A percentile compares a stretch with the other conserved stretches of the same genome.
phyloP scores from a whole-genome alignment of 768 basidiomycete species.

The Agrocybe chaxingu region DNA sequence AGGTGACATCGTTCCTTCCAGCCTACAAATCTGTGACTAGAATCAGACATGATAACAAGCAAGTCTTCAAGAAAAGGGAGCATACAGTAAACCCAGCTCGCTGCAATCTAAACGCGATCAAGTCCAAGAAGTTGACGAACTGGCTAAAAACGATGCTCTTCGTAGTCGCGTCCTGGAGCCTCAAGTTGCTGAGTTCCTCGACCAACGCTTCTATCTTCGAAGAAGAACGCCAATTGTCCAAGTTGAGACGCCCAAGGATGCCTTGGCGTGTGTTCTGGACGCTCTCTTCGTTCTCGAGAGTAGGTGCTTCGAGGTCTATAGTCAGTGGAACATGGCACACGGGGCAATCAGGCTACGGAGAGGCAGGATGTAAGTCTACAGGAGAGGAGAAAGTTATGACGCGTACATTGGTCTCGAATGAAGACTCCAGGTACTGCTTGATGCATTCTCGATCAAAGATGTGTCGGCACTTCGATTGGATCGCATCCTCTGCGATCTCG shows the following conservation, averaged over 20 bases:
- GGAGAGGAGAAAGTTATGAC: neutral
- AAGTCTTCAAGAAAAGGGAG: constrained; percentile 4
- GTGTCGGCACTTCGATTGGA: constrained; percentile 89
- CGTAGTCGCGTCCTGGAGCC: constrained; percentile 82
- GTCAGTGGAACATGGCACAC: constrained; percentile 91
- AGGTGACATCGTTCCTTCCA: constrained; percentile 97
- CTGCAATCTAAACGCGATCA: constrained; percentile 91
- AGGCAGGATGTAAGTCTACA: constrained; percentile 1
- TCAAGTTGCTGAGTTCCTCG: constrained; percentile 86
- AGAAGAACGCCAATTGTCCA: constrained; percentile 92
- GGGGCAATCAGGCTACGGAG: constrained; percentile 79
- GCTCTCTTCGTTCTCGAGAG: constrained; percentile 77
- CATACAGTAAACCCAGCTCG: constrained; percentile 85
- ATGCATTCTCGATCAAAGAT: constrained; percentile 97
- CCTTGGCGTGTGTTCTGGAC: constrained; percentile 67
- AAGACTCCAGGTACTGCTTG: constrained; percentile 81
- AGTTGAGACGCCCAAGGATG: constrained; percentile 85
- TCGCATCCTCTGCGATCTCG: constrained; percentile 96
- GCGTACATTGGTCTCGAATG: constrained; percentile 61
- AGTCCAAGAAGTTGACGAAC: constrained; percentile 89
- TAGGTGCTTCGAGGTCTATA: constrained; percentile 94
- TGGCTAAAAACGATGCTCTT: constrained; percentile 98
- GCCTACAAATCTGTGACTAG: constrained; percentile 78
- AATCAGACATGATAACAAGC: neutral
- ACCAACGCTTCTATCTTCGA: constrained; percentile 96